Evolutionary conservation across 495 filamentous ascomycete genomes (phyloP), one percentile per base, ranked within the genome.

Genomic region (Aspergillus funiculosus): DNA sequence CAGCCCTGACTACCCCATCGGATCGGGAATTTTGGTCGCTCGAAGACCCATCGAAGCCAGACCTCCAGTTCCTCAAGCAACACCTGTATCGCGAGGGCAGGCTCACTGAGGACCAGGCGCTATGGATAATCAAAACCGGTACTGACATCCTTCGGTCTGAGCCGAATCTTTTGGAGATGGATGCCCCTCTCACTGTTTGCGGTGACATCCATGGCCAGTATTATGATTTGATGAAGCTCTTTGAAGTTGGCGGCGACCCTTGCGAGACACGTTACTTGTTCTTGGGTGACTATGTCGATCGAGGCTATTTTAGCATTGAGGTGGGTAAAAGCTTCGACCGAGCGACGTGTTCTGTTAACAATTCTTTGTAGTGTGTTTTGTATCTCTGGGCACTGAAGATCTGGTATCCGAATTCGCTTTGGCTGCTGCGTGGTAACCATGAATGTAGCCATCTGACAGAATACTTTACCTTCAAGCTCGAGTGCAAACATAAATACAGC

Each of bases 391-490:
- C 89, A 8, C 72, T 98, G 57, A 98, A 98, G 78, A 96, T 98
- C 64, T 95, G 94, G 83, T 97, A 98, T 59, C 92, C 92, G 8
- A 89, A 95, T 59, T 91, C 88, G 3, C 84, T 98, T 37, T 98
- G 92, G 92, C 72, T 98, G 57, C 79, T 98, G 54, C 83, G 92
- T 46, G 92, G 92, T 54, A 98, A 98, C 63, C 92, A 98, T 69
- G 92, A 98, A 73, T 98, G 92, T 66, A 82, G 92, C 59, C 92
- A 98, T 72, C 75, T 98, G 74, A 98, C 92, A 19, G 92, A 98
- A 61, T 98, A 98, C 74, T 98, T 98, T 72, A 98, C 92, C 39
- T 98, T 98, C 74, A 96, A 97, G 75, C 78, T 98, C 41, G 92
- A 98, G 67, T 98, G 92, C 74, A 94, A 92, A 71, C 89, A 98